Conservation (phyloP, 108 stramenopile genomes). For the Nitzschia inconspicua region DNA sequence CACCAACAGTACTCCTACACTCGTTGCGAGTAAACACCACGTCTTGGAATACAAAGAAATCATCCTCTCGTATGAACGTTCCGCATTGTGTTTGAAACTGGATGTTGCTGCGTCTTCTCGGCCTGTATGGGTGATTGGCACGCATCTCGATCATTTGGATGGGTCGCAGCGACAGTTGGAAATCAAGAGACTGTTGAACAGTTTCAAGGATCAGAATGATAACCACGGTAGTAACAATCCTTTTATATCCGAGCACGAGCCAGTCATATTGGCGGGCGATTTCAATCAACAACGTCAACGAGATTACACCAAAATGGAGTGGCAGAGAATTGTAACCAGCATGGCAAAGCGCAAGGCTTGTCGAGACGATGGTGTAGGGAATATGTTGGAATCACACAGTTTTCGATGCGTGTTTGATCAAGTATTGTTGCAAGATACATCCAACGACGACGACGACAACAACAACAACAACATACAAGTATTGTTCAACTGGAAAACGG, state of each 20-base stretch:
- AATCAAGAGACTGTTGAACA: neutral
- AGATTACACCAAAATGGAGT: neutral
- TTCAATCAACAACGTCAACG: slow-evolving; percentile 14
- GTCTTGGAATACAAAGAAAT: neutral
- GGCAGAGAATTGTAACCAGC: neutral
- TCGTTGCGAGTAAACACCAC: slow-evolving; percentile 8
- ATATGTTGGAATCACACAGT: neutral
- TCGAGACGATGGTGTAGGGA: slow-evolving; percentile 5
- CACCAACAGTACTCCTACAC: slow-evolving; percentile 6
- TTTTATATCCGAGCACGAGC: neutral
- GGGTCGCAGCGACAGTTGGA: neutral
- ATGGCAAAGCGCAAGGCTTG: neutral
- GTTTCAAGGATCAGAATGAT: neutral
- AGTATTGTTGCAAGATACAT: neutral
- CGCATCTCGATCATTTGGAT: slow-evolving; percentile 16
- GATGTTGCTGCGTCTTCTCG: neutral
- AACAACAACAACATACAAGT: neutral
- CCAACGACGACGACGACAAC: neutral
- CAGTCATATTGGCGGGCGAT: slow-evolving; percentile 4
- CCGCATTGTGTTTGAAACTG: slow-evolving; percentile 6
- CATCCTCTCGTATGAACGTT: slow-evolving; percentile 8
- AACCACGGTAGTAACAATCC: neutral
- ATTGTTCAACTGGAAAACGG: slow-evolving; percentile 8
- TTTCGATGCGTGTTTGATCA: slow-evolving; percentile 11
- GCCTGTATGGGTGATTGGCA: slow-evolving; percentile 8